Evolutionary conservation across 1,284 basidiomycete species (phyloP).

Genomic region (Serendipita sp.): DNA sequence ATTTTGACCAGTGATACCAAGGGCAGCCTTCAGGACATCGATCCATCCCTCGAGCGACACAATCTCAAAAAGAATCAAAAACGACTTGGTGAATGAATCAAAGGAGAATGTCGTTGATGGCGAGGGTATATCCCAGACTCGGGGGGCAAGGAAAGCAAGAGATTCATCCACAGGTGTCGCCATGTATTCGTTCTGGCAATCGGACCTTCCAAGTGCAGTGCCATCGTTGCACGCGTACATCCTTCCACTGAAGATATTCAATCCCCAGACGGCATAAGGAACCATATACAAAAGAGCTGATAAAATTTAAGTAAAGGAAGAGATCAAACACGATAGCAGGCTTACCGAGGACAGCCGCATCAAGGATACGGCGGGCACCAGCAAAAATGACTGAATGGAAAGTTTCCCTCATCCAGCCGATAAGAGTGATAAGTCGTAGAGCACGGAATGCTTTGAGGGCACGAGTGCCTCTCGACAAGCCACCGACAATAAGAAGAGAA

Average conservation of each 20-base stretch:
- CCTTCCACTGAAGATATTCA: slow-evolving; percentile 82
- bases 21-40: slow-evolving; percentile 76
- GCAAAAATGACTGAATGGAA: slow-evolving; percentile 88
- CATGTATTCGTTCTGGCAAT: slow-evolving; percentile 68
- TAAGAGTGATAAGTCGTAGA: slow-evolving; percentile 79
- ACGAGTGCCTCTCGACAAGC: slow-evolving; percentile 69
- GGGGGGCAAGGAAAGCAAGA: slow-evolving; percentile 58
- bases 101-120: slow-evolving; percentile 82
- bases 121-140: slow-evolving; percentile 79
- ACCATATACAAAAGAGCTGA: slow-evolving; percentile 86
- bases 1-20: slow-evolving; percentile 60
- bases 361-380: slow-evolving; percentile 74
- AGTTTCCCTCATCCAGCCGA: slow-evolving; percentile 75
- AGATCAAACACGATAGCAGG: background rate
- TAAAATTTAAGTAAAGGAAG: background rate
- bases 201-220: slow-evolving; percentile 36
- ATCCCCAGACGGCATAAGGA: slow-evolving; percentile 93
- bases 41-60: slow-evolving; percentile 95
- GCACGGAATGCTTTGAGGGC: slow-evolving; percentile 84
- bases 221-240: slow-evolving; percentile 80
- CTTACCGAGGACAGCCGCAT: slow-evolving; percentile 61
- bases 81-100: slow-evolving; percentile 72
- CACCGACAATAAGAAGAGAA: slow-evolving; percentile 64
- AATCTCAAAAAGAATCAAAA: slow-evolving; percentile 93
- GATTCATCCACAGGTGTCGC: slow-evolving; percentile 31